A percentile compares a stretch with the other conserved stretches of the same genome.
These are phyloP conservation scores for Apiotrichum domesticum DNA, from an alignment of 1,284 basidiomycete species.

Conservation along the genomic window DNA sequence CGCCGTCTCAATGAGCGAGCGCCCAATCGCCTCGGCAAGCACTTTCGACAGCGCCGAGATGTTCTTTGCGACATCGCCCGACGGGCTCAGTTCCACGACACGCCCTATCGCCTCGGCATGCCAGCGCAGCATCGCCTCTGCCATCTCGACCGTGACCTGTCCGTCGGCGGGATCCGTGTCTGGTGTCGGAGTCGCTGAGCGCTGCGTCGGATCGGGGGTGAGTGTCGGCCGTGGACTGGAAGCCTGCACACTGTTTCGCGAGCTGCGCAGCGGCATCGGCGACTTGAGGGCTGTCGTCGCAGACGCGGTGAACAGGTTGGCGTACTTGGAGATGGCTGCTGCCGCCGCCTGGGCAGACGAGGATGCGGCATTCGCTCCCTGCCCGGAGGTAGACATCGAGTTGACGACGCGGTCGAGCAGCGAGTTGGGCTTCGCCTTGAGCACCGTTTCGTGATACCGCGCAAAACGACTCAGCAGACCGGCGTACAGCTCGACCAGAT, in stretches of 20 bases:
- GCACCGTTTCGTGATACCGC: slow-evolving; percentile 74
- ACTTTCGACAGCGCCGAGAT: slow-evolving; percentile 78
- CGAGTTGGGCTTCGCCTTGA: slow-evolving; percentile 76
- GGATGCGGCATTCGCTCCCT: slow-evolving; percentile 52
- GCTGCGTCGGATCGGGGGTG: not conserved
- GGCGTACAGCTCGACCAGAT: slow-evolving; percentile 75
- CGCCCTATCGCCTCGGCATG: slow-evolving; percentile 91
- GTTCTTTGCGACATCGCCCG: slow-evolving; percentile 85
- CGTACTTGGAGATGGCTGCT: slow-evolving; percentile 57
- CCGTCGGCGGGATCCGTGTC: slow-evolving; percentile 65
- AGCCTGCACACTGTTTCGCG: slow-evolving; percentile 9
- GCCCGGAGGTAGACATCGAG: slow-evolving; percentile 72
- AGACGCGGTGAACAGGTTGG: slow-evolving; percentile 55
- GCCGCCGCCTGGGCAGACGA: slow-evolving; percentile 56
- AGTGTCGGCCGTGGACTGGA: slow-evolving; percentile 2
- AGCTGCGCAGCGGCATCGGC: slow-evolving; percentile 4
- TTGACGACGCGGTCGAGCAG: slow-evolving; percentile 88
- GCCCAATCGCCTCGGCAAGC: slow-evolving; percentile 80
- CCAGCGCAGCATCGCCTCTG: slow-evolving; percentile 88
- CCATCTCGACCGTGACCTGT: slow-evolving; percentile 62
- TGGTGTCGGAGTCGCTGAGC: slow-evolving; percentile 6
- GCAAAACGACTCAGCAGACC: slow-evolving; percentile 70
- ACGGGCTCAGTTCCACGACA: slow-evolving; percentile 75
- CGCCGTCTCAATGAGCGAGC: slow-evolving; percentile 81
- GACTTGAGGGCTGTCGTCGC: slow-evolving; percentile 16